Percentiles rank a stretch among this genome's conserved stretches.
These are phyloP conservation scores for Botrytis sinoallii DNA, from an alignment of 2,329 filamentous ascomycete species.

Conservation along the genomic window DNA sequence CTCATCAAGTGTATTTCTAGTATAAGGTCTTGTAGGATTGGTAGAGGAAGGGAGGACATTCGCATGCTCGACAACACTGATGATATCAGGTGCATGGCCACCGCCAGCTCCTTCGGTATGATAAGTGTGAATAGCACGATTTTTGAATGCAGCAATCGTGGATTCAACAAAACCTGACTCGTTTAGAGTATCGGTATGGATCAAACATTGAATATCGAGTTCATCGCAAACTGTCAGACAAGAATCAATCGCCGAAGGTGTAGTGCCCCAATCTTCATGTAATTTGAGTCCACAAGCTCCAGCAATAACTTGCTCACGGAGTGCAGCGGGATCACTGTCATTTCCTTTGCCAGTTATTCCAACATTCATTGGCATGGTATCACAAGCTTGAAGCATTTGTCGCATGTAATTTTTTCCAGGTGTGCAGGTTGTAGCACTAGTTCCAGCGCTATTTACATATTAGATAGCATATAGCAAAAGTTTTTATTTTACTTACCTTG, in stretches of 20 bases:
- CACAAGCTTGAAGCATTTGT: conserved; percentile 86
- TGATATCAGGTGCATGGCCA: conserved; percentile 94
- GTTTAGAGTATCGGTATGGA: conserved; percentile 95
- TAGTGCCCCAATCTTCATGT: conserved; percentile 94
- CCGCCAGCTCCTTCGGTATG: conserved; percentile 95
- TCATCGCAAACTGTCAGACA: conserved; percentile 86
- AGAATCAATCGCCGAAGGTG: conserved; percentile 85
- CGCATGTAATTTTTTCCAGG: conserved; percentile 79
- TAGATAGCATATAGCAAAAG: conserved; percentile 15
- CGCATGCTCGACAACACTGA: conserved; percentile 81
- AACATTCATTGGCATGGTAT: conserved; percentile 77
- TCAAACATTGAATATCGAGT: conserved; percentile 86
- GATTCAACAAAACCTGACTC: conserved; percentile 96
- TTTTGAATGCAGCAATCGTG: conserved; percentile 80
- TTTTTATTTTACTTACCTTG: conserved; percentile 52
- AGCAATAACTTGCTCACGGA: conserved; percentile 77
- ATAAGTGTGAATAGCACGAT: conserved; percentile 90
- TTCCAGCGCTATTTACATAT: conserved; percentile 62
- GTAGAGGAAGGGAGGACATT: conserved; percentile 90
- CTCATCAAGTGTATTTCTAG: conserved; percentile 88
- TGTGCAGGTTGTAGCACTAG: conserved; percentile 90
- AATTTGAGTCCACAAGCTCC: conserved; percentile 89
- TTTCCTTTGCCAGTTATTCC: conserved; percentile 95
- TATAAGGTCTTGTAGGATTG: conserved; percentile 89
- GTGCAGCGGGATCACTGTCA: conserved; percentile 66